A percentile compares a stretch with the other conserved stretches of the same genome.
Conservation (phyloP, 495 filamentous ascomycete genomes). For the Aspergillus nanangensis region DNA sequence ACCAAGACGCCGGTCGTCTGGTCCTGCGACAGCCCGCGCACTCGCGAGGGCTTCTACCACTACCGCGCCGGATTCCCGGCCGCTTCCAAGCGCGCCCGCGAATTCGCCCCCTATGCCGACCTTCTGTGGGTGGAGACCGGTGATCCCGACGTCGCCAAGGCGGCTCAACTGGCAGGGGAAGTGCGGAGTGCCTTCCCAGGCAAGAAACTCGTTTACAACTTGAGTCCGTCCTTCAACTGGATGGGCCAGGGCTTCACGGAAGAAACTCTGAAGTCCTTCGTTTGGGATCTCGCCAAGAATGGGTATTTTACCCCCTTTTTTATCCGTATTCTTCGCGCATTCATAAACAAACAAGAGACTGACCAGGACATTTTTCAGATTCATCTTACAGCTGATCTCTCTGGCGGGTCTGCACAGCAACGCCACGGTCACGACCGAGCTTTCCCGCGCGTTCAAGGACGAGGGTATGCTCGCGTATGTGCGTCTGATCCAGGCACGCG, state of each 20-base stretch:
- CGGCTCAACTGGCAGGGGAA: conserved; percentile 65
- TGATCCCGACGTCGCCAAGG: conserved; percentile 75
- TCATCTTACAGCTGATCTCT: conserved; percentile 89
- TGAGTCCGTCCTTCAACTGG: conserved; percentile 97
- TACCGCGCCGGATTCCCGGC: conserved; percentile 83
- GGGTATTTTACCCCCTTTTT: conserved; percentile 45
- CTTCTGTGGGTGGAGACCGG: conserved; percentile 97
- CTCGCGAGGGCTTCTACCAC: conserved; percentile 94
- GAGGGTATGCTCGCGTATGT: conserved; percentile 97
- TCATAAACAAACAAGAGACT: neutral
- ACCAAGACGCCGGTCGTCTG: conserved; percentile 69
- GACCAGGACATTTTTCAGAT: conserved; percentile 36
- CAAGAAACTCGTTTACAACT: conserved; percentile 94
- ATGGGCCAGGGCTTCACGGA: conserved; percentile 88
- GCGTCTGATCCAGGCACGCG: conserved; percentile 75
- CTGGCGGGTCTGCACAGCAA: conserved; percentile 87
- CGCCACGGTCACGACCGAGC: conserved; percentile 80
- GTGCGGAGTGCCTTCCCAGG: conserved; percentile 62
- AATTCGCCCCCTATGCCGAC: conserved; percentile 88
- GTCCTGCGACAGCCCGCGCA: conserved; percentile 89
- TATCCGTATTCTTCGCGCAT: neutral
- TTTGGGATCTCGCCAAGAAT: conserved; percentile 92
- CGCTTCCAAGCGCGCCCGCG: conserved; percentile 87
- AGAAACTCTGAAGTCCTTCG: conserved; percentile 73
- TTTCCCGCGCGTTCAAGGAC: conserved; percentile 75